Evolutionary conservation across 2,329 filamentous ascomycete species (phyloP), one percentile per base, ranked within the genome.

Genomic region (Dothideomycetes sp.): DNA sequence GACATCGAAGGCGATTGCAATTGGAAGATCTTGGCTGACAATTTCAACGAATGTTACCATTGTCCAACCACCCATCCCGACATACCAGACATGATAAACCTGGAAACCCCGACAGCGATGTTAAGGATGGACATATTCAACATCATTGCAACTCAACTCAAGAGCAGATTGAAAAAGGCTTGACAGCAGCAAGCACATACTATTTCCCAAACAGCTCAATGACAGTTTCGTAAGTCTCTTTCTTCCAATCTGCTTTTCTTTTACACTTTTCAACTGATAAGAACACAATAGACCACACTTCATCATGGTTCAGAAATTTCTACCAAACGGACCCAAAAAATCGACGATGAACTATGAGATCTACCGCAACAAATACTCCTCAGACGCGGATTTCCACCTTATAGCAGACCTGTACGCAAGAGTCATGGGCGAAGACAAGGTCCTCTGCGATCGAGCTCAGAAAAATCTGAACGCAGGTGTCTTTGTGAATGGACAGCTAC

Each of bases 391-490:
- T 43, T 80, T 80, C 53, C 57, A 66, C 11, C 57, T 65, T 38
- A 74, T 80, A 55, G 69, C 66, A 54, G 59, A 71, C 32, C 72
- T 79, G 51, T 80, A 79, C 63, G 75, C 74, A 56, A 70, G 72
- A 23, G 70, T 80, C 55, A 74, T 80, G 71, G 65, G 67, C 1
- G 77, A 81, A 56, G 77, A 81, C 61, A 80, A 80, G 53, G 64
- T 70, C 6, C 69, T 81, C 18, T 80, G 76, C 61, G 63, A 68
- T 49, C 66, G 66, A n/a, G 69, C 73, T 1, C 76, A 80, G 52
- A 67, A 64, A 54, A 80, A 81, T 53, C 64, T 80, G 49, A 73
- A 75, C 53, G 65, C 70, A 0, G 74, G 75, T 6, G 66, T 79
- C 35, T 80, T 78, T 45, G 61, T 76, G 52, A 79, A 75, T 50